Base-by-base conservation (phyloP, 2,329 filamentous ascomycete genomes). In the Sclerotinia minor region DNA sequence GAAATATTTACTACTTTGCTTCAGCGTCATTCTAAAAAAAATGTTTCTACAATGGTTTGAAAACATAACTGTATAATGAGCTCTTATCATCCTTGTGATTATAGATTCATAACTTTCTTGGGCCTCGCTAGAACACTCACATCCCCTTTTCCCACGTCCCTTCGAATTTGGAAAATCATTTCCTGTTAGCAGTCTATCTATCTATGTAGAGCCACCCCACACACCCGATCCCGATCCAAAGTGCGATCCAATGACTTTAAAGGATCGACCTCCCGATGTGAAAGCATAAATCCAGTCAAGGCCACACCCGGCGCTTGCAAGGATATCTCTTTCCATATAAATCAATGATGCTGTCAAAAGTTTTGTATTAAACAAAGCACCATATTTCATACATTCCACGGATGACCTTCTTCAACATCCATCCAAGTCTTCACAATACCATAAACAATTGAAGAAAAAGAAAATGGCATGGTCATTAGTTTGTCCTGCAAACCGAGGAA, bases 401-500 rank as follows among this genome's bases (percentile, higher is more conserved):
- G 44, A 24, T 44, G 29, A 57, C 21, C 45, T 47, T 47, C 21
- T 1, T 35, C 29, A 26, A 21, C 32, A 52, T 32, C 26, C 45
- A 13, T 13, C 17, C 19, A 9, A 26, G 2, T 41, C 17, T 32
- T 38, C n/a, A 26, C 19, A 58, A 29, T 58, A 35, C 2, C 3
- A 47, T 19, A 29, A 32, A 21, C 19, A 41, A 21, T 55, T 32
- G 50, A 47, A 29, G 21, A 21, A 19, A 35, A 32, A 29, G 24
- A 64, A 59, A 13, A 76, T 76, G 75, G 71, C 76, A 5, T 78
- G 74, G 73, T 73, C 73, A 59, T 76, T 87, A 24, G 79, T 86
- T 7, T 84, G 83, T 17, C 88, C 88, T 2, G 83, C 87, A 41
- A 89, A 86, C 9, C 80, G 86, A 71, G 87, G 88, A 70, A 85